phyloP scores from a whole-genome alignment of 2,329 filamentous ascomycete species.

The Teratosphaeriaceae sp. region DNA sequence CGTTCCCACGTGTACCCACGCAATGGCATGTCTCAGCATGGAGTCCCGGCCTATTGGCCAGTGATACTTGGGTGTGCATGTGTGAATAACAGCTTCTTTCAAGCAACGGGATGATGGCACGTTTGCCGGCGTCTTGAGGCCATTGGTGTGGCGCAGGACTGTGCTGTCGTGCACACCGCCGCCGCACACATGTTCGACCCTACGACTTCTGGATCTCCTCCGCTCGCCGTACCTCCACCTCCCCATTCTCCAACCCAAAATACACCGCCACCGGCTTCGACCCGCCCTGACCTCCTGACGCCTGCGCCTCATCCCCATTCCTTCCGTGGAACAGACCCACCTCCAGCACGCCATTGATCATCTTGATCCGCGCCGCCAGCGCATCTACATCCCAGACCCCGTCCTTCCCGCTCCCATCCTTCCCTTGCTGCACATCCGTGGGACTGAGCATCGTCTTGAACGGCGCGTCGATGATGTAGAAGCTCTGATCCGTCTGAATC shows the following conservation, averaged over 20 bases:
- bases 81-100: too few species aligned
- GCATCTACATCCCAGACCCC: conserved; percentile 75
- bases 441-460: conserved; percentile 66
- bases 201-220: conserved; percentile 1
- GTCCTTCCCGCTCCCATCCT: conserved; percentile 38
- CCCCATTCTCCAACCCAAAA: conserved; percentile 73
- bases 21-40: background rate
- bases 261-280: conserved; percentile 93
- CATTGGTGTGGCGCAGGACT: too few species aligned
- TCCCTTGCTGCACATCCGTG: conserved; percentile 42
- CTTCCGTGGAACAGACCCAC: conserved; percentile 83
- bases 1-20: background rate
- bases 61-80: too few species aligned
- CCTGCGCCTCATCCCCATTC: conserved; percentile 63
- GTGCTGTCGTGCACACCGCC: background rate
- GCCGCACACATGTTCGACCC: too few species aligned
- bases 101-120: too few species aligned
- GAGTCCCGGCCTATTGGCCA: too few species aligned
- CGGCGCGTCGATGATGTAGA: conserved; percentile 87
- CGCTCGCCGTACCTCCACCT: conserved; percentile 29
- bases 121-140: too few species aligned
- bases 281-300: conserved; percentile 57
- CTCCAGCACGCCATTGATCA: conserved; percentile 80
- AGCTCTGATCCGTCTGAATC: conserved; percentile 76
- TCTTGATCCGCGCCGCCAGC: conserved; percentile 68